Conservation (phyloP, 2,329 filamentous ascomycete species). For the Colletotrichum zoysiae region DNA sequence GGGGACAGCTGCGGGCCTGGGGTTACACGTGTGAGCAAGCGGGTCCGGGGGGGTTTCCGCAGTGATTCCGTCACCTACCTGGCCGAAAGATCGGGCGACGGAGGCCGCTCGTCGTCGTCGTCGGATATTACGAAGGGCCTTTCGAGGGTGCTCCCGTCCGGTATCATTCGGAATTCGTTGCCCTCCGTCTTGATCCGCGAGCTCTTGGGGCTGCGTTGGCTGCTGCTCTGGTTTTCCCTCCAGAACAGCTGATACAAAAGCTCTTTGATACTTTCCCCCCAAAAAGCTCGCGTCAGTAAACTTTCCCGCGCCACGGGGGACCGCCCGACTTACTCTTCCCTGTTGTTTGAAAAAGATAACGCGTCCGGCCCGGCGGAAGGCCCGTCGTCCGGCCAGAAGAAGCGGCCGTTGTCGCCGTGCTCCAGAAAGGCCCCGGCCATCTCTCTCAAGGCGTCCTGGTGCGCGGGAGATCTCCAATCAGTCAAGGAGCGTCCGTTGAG, state of each 20-base stretch:
- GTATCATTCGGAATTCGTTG: not conserved
- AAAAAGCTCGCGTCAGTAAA: not conserved
- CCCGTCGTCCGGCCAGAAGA: not conserved
- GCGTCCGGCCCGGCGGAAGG: rapidly evolving
- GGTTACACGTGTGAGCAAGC: not conserved
- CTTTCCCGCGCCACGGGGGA: not conserved
- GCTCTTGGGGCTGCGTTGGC: not conserved
- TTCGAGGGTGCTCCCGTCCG: not conserved
- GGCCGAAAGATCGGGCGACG: not conserved
- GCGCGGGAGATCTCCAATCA: not conserved
- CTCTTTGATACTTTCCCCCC: not conserved
- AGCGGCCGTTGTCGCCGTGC: not conserved
- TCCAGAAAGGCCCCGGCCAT: not conserved
- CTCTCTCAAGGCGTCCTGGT: not conserved
- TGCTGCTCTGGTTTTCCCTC: not conserved
- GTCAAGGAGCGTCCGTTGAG: not conserved
- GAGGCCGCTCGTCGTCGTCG: not conserved
- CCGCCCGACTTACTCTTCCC: not conserved
- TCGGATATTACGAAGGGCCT: not conserved
- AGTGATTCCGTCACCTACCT: not conserved
- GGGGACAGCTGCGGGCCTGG: not conserved
- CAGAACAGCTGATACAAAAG: not conserved
- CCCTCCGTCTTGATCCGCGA: not conserved
- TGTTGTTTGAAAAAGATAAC: not conserved
- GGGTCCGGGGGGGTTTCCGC: no score